Conservation (phyloP, 306 rosid species). For the Gillenia trifoliata region DNA sequence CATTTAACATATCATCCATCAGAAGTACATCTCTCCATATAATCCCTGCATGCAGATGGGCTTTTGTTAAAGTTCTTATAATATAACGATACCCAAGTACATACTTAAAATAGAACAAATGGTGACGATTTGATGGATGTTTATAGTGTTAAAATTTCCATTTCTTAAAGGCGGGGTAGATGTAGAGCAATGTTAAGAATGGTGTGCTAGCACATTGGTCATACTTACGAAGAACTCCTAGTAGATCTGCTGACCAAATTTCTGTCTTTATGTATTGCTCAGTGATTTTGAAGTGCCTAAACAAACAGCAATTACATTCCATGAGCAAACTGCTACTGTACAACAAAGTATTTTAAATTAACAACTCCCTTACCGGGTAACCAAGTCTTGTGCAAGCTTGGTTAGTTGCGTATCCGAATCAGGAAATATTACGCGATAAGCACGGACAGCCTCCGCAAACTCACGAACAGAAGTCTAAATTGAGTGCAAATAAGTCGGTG, state of each 20-base stretch:
- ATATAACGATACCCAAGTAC: too few relatives aligned
- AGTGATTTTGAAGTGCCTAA: constrained; percentile 44
- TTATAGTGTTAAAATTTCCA: neutral
- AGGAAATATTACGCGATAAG: constrained; percentile 71
- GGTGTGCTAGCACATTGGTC: neutral
- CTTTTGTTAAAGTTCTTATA: constrained; percentile 4
- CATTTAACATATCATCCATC: constrained; percentile 67
- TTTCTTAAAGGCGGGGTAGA: neutral
- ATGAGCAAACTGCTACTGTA: constrained; percentile 2
- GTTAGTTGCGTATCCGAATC: constrained; percentile 67
- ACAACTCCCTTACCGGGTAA: constrained; percentile 49
- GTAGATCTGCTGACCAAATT: constrained; percentile 50
- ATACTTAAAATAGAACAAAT: neutral
- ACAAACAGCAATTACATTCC: constrained; percentile 4
- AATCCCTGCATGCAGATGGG: constrained; percentile 40
- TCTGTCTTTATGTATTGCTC: constrained; percentile 55
- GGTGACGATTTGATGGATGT: neutral
- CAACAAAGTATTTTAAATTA: constrained; percentile 12
- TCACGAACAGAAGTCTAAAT: constrained; percentile 61
- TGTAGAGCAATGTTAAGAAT: neutral
- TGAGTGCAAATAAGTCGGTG: constrained; percentile 10
- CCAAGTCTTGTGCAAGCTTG: constrained; percentile 51
- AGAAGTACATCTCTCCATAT: constrained; percentile 63
- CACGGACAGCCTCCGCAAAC: constrained; percentile 67
- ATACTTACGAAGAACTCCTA: constrained; percentile 66